phyloP scores from a whole-genome alignment of 352 stramenopile species.

The Phytophthora ohioensis region DNA sequence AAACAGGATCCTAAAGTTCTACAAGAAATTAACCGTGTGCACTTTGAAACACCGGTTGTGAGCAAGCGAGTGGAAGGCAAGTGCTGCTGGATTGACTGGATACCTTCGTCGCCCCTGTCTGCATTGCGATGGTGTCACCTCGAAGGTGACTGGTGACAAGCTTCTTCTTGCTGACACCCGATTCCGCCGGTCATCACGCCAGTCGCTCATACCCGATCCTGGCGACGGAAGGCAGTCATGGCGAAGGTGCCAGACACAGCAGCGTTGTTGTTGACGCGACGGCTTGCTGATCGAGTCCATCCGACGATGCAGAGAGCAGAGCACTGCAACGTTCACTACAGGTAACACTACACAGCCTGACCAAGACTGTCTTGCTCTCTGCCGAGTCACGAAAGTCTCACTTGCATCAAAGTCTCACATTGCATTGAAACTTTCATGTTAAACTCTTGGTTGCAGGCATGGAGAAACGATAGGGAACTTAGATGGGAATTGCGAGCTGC shows the following conservation, averaged over 20 bases:
- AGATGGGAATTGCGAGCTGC: constrained; percentile 21
- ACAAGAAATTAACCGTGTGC: constrained; percentile 38
- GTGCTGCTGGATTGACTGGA: background rate
- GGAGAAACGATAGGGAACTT: constrained; percentile 2
- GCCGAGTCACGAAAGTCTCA: constrained; percentile 12
- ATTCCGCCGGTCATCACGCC: background rate
- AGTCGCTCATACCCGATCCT: constrained; percentile 27
- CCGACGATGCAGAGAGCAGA: constrained; percentile 24
- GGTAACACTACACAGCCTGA: background rate
- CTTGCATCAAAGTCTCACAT: constrained; percentile 3
- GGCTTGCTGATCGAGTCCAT: constrained; percentile 29
- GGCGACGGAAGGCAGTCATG: constrained; percentile 10
- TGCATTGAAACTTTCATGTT: constrained; percentile 1
- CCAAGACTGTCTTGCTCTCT: constrained; percentile 15
- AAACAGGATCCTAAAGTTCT: constrained; percentile 35
- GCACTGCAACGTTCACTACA: constrained; percentile 20
- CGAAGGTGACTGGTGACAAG: background rate
- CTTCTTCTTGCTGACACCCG: background rate
- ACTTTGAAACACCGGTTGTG: background rate
- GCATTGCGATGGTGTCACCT: background rate
- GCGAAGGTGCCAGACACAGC: background rate
- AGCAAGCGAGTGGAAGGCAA: too few species aligned
- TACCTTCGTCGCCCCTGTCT: constrained; percentile 1
- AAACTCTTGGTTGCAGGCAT: background rate
- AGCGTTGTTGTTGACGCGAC: constrained; percentile 10